Percentiles rank a stretch among this genome's conserved stretches.
These are phyloP conservation scores for Aspergillus quadricinctus DNA, from an alignment of 2,329 filamentous ascomycete genomes.

Conservation along the genomic window DNA sequence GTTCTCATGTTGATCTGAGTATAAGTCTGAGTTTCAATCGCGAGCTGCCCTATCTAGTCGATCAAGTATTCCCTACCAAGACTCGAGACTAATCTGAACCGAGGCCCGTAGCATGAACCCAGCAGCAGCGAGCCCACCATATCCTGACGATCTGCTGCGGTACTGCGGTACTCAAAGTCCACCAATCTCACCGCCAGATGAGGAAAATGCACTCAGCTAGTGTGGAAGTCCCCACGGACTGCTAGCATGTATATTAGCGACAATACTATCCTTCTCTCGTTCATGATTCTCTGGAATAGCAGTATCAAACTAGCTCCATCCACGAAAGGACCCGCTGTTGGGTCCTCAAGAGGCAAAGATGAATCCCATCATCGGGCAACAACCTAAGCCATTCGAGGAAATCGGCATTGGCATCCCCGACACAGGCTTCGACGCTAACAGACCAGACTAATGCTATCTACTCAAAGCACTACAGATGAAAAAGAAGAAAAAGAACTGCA, in stretches of 20 bases:
- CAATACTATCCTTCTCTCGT: not conserved
- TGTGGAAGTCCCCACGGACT: not conserved
- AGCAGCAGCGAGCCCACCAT: not conserved
- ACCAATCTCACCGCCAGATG: not conserved
- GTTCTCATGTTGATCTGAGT: not conserved
- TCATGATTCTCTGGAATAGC: not conserved
- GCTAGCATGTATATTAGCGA: not conserved
- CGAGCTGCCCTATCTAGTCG: too few relatives aligned
- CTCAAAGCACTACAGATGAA: not conserved
- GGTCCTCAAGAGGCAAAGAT: constrained; percentile 19
- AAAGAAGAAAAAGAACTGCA: not conserved
- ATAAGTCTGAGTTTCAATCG: too few relatives aligned
- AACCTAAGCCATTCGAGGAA: constrained; percentile 6
- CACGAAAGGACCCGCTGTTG: constrained; percentile 16
- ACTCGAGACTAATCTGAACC: too few relatives aligned
- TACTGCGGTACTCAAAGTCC: not conserved
- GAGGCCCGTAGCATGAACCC: not conserved
- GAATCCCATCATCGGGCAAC: constrained; percentile 10
- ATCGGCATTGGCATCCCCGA: not conserved
- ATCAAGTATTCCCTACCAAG: too few relatives aligned
- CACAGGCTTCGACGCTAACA: not conserved
- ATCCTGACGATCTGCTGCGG: not conserved
- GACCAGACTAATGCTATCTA: not conserved
- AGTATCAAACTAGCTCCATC: not conserved
- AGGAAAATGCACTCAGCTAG: constrained; percentile 10